phyloP scores from a whole-genome alignment of 352 stramenopile genomes.

The Globisporangium recalcitrans region DNA sequence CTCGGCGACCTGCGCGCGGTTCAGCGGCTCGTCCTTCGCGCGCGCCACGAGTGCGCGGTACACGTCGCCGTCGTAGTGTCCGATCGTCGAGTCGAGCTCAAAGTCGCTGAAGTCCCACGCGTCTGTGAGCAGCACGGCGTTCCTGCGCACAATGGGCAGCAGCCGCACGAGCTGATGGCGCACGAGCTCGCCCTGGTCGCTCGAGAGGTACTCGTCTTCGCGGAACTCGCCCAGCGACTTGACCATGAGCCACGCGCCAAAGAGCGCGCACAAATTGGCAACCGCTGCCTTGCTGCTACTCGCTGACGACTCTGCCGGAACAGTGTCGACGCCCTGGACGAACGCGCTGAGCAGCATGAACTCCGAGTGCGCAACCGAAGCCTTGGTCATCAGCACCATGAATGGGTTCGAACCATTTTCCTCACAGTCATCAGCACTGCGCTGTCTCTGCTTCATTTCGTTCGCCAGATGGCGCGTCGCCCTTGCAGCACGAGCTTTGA shows the following conservation, averaged over 20 bases:
- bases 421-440: neutral
- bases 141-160: constrained; percentile 35
- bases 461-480: constrained; percentile 13
- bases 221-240: constrained; percentile 55
- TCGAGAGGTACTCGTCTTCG: constrained; percentile 51
- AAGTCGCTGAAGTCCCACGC: constrained; percentile 69
- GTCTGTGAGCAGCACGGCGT: constrained; percentile 69
- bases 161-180: constrained; percentile 37
- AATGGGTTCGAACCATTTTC: constrained; percentile 22
- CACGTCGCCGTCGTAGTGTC: constrained; percentile 56
- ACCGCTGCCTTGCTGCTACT: constrained; percentile 35
- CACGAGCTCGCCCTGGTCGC: constrained; percentile 47
- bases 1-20: neutral
- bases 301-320: constrained; percentile 17
- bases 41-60: constrained; percentile 25
- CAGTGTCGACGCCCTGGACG: constrained; percentile 12
- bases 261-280: constrained; percentile 67
- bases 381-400: constrained; percentile 41
- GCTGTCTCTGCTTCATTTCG: constrained; percentile 4
- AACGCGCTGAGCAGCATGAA: constrained; percentile 27
- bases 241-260: constrained; percentile 18
- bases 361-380: constrained; percentile 30
- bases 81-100: constrained; percentile 68
- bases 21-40: neutral
- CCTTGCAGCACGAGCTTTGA: constrained; percentile 25